Conservation (phyloP, 1,284 basidiomycete species). For the Puccinia triticina region DNA sequence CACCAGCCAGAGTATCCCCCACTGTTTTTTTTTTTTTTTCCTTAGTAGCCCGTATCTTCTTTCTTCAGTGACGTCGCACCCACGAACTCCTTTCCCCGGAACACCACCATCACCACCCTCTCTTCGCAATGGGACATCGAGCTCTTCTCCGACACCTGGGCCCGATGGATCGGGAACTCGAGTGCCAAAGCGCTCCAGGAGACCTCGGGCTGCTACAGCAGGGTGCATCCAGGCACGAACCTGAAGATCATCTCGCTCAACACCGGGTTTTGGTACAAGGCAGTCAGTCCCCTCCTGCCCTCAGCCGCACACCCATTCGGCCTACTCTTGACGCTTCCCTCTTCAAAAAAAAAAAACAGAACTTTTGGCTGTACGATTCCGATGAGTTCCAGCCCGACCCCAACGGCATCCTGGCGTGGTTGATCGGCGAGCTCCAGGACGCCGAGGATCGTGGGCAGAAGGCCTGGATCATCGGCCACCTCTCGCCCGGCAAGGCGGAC, state of each 20-base stretch:
- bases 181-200: conserved; percentile 13
- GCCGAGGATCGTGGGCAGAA: conserved; percentile 66
- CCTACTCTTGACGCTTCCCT: neutral
- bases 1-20: neutral
- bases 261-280: conserved; percentile 51
- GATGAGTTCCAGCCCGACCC: conserved; percentile 61
- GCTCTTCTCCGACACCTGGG: conserved; percentile 44
- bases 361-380: conserved; percentile 52
- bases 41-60: neutral
- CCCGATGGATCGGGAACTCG: conserved; percentile 38
- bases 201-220: conserved; percentile 41
- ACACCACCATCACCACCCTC: conserved; percentile 51
- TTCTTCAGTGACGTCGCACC: conserved; percentile 57
- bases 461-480: conserved; percentile 53
- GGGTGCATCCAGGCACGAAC: conserved; percentile 48
- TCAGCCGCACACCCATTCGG: too few relatives aligned
- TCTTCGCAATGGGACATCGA: conserved; percentile 50
- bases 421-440: conserved; percentile 65
- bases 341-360: conserved; percentile 19
- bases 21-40: neutral
- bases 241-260: conserved; percentile 52
- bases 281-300: conserved; percentile 32
- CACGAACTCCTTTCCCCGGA: conserved; percentile 58
- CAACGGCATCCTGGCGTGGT: conserved; percentile 63
- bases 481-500: conserved; percentile 63